Evolutionary conservation across 163 green algal species (phyloP).

Genomic region (Chlamydomonas reinhardtii): DNA sequence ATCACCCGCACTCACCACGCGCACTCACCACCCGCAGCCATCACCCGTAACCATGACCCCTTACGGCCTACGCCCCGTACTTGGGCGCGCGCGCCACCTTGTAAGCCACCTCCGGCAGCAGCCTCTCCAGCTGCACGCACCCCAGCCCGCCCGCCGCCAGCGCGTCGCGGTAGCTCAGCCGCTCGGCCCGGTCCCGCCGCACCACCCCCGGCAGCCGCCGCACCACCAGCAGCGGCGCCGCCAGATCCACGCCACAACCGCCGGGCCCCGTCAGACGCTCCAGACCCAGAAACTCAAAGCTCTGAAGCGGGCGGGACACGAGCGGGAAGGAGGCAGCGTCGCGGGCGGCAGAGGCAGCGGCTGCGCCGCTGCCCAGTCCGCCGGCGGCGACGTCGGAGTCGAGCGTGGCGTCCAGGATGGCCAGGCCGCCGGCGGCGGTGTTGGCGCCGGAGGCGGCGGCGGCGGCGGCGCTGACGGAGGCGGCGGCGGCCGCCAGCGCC

Average conservation of each 20-base stretch:
- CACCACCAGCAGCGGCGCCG: constrained; percentile 38
- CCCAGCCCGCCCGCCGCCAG: constrained; percentile 16
- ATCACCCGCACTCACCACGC: too few relatives aligned
- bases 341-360: neutral
- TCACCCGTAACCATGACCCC: neutral
- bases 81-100: constrained; percentile 82
- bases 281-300: constrained; percentile 33
- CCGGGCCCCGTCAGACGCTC: neutral
- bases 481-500: neutral
- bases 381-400: neutral
- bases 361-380: neutral
- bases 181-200: constrained; percentile 32
- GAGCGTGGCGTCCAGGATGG: neutral
- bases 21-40: neutral
- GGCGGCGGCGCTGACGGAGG: neutral
- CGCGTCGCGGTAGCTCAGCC: constrained; percentile 24
- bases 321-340: neutral
- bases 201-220: constrained; percentile 47
- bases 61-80: constrained; percentile 79
- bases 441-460: neutral
- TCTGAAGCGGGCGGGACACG: constrained; percentile 33
- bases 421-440: neutral
- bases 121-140: constrained; percentile 66
- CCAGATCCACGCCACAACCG: neutral
- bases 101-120: constrained; percentile 82